A percentile compares a stretch with the other conserved stretches of the same genome.
These are phyloP conservation scores for Balamuthia mandrillaris DNA, from an alignment of 208 protist genomes.

Conservation along the genomic window DNA sequence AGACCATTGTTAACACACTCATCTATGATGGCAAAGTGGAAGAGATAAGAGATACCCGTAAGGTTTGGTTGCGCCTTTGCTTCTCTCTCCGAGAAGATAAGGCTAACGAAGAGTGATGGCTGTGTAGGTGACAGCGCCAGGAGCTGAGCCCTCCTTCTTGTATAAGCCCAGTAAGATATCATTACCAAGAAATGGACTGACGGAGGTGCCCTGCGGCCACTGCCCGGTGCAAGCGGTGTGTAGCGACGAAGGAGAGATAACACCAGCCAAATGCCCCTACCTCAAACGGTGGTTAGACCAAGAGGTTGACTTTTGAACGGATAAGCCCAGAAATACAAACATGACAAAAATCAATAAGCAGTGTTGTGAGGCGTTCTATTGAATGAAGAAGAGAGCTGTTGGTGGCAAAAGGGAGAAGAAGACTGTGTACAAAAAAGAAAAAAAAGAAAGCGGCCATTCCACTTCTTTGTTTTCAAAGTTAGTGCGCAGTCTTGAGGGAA, in stretches of 20 bases:
- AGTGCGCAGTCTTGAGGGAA: too few relatives aligned
- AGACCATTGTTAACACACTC: slow-evolving; percentile 56
- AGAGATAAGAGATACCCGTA: slow-evolving; percentile 46
- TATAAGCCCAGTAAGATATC: slow-evolving; percentile 47
- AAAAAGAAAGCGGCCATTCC: background rate
- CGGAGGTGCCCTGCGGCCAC: slow-evolving; percentile 60
- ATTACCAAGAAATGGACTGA: slow-evolving; percentile 50
- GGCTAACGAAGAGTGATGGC: background rate
- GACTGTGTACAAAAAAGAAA: background rate
- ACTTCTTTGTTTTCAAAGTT: too few relatives aligned
- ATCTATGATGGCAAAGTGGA: slow-evolving; percentile 68
- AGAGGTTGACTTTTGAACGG: too few relatives aligned
- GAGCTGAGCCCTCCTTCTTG: background rate
- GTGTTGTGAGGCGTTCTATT: too few relatives aligned
- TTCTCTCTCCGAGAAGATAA: background rate
- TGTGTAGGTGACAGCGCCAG: background rate
- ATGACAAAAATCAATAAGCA: too few relatives aligned
- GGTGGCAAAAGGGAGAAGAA: too few relatives aligned
- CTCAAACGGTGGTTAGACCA: slow-evolving; percentile 62
- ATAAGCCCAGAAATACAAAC: too few relatives aligned
- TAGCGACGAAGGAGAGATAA: slow-evolving; percentile 50
- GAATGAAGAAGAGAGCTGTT: too few relatives aligned
- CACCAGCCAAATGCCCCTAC: slow-evolving; percentile 59
- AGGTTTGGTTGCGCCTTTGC: background rate
- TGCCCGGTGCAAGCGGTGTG: slow-evolving; percentile 63